Percentiles rank a stretch among this genome's conserved stretches.
These are phyloP conservation scores for Pythium chondricola DNA, from an alignment of 352 stramenopile genomes.

Conservation along the genomic window DNA sequence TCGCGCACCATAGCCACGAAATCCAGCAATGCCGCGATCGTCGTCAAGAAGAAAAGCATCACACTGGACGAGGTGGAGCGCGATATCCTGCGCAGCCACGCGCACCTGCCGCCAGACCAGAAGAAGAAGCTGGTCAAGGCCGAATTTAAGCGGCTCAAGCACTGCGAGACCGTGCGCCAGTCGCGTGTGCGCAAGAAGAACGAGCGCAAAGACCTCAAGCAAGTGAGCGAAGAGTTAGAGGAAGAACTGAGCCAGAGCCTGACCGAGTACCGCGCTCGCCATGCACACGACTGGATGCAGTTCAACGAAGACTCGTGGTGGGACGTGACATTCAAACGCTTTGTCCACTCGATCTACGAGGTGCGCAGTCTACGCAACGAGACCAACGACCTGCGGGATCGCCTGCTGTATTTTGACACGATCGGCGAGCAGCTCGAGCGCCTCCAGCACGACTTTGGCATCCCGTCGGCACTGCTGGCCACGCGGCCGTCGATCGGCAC, in stretches of 20 bases:
- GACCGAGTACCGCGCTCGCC: constrained; percentile 23
- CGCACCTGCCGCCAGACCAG: constrained; percentile 31
- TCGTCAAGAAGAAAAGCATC: constrained; percentile 25
- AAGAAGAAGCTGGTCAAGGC: constrained; percentile 54
- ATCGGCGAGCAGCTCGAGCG: constrained; percentile 68
- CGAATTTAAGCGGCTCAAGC: constrained; percentile 68
- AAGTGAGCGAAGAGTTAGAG: constrained; percentile 58
- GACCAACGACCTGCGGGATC: constrained; percentile 38
- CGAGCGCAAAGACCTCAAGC: constrained; percentile 45
- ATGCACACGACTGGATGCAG: constrained; percentile 36
- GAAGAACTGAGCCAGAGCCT: constrained; percentile 32
- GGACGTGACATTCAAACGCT: constrained; percentile 56
- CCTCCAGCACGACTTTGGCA: constrained; percentile 53
- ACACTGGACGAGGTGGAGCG: constrained; percentile 62
- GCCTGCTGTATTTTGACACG: constrained; percentile 51
- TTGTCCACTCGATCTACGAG: constrained; percentile 72
- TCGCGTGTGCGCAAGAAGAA: constrained; percentile 73
- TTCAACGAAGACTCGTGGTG: constrained; percentile 43
- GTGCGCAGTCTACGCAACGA: constrained; percentile 44
- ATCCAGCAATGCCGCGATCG: background rate
- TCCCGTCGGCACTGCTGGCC: constrained; percentile 29
- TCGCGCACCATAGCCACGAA: background rate
- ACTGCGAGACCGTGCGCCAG: constrained; percentile 75
- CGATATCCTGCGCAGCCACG: constrained; percentile 35
- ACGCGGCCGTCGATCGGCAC: constrained; percentile 41